Evolutionary conservation across 1,139 yeast species (phyloP).

Genomic region (Yamadazyma trypodendri): DNA sequence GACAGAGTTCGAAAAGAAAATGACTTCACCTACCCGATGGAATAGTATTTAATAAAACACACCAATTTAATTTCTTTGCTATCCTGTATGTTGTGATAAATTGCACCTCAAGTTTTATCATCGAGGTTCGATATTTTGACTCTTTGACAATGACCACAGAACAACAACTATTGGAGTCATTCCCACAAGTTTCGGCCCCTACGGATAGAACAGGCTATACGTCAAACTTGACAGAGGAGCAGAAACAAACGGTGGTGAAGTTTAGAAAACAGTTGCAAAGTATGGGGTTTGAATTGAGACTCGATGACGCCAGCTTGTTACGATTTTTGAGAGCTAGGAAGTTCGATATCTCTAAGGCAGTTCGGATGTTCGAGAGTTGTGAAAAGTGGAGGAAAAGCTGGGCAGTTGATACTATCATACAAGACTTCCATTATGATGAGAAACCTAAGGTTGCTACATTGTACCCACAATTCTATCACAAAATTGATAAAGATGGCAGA

Average conservation of each 20-base stretch:
- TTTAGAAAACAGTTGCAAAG: constrained; percentile 58
- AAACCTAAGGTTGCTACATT: constrained; percentile 83
- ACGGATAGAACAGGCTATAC: constrained; percentile 71
- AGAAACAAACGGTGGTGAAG: constrained; percentile 56
- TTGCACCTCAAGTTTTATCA: too few species aligned
- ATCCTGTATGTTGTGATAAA: constrained; percentile 4
- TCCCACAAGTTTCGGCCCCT: constrained; percentile 67
- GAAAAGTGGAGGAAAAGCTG: constrained; percentile 89
- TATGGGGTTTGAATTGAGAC: constrained; percentile 67
- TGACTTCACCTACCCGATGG: constrained; percentile 43
- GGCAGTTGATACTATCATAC: constrained; percentile 82
- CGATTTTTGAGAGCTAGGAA: constrained; percentile 94
- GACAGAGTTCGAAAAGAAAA: constrained; percentile 43
- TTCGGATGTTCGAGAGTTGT: constrained; percentile 79
- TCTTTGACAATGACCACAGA: constrained; percentile 16
- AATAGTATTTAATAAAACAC: constrained; percentile 16
- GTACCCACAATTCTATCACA: constrained; percentile 97
- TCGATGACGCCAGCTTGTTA: constrained; percentile 83
- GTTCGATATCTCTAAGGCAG: constrained; percentile 77
- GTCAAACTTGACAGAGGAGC: constrained; percentile 71
- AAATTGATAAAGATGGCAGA: constrained; percentile 94
- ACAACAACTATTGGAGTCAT: constrained; percentile 43
- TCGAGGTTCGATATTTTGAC: too few species aligned
- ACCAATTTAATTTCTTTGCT: neutral
- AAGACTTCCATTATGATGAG: constrained; percentile 86